These are phyloP conservation scores for Phytophthora megakarya DNA, from an alignment of 352 stramenopile genomes.

Conservation along the genomic window DNA sequence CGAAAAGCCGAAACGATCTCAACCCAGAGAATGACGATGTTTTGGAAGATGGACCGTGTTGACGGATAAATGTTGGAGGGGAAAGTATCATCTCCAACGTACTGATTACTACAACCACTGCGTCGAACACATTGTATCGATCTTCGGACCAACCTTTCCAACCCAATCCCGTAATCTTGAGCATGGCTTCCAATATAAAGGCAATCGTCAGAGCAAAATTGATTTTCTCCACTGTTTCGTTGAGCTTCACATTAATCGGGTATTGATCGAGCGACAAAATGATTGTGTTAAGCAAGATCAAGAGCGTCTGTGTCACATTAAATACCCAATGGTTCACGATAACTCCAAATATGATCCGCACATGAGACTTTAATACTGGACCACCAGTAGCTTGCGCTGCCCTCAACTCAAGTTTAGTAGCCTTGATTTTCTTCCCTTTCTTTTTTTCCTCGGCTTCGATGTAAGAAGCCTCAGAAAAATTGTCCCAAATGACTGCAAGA, in stretches of 20 bases:
- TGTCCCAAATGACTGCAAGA: conserved; percentile 90
- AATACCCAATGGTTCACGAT: conserved; percentile 67
- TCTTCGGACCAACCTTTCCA: conserved; percentile 52
- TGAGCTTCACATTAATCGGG: conserved; percentile 47
- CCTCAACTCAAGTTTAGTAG: conserved; percentile 17
- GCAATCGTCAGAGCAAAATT: conserved; percentile 65
- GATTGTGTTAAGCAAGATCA: conserved; percentile 88
- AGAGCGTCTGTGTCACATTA: conserved; percentile 45
- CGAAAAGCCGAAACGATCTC: conserved; percentile 86
- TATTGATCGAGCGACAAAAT: conserved; percentile 86
- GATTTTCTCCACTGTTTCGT: conserved; percentile 53
- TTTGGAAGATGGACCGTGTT: conserved; percentile 25
- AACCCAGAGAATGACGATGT: conserved; percentile 72
- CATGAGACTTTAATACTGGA: conserved; percentile 10
- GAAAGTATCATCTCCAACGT: conserved; percentile 51
- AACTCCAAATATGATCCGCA: conserved; percentile 18
- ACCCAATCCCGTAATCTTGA: conserved; percentile 83
- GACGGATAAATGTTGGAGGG: conserved; percentile 42
- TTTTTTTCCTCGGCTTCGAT: conserved; percentile 63
- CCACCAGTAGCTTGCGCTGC: background rate
- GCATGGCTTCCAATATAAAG: conserved; percentile 54
- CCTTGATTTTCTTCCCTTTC: conserved; percentile 34
- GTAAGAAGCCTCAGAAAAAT: conserved; percentile 68
- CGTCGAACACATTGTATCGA: conserved; percentile 86
- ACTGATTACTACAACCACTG: conserved; percentile 52